Evolutionary conservation across 176 grass and related monocot species (phyloP), one percentile per base, ranked within the genome.

Genomic region (Oryza longistaminata): DNA sequence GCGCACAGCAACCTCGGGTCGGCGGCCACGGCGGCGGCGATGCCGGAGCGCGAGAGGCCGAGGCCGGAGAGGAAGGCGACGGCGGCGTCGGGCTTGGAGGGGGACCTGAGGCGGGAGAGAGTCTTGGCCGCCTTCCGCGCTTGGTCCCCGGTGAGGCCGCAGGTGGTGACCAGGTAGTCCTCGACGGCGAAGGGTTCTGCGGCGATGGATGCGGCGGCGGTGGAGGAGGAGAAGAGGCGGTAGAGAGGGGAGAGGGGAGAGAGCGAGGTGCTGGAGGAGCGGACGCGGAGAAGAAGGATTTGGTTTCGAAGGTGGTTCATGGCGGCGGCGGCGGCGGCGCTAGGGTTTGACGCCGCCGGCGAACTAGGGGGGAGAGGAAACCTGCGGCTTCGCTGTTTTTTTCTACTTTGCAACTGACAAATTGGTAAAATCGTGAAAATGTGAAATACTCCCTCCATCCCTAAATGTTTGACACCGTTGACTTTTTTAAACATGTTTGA

Each of bases 151-250:
- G 83, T 77, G 66, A 87, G 70, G 52, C 58, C 52, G 26, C 84
- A 87, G 49, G 78, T 66, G 65, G 72, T 49, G 42, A 90, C 66
- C n/a, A 83, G 88, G 71, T 87, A 90, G 3, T 87, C 78, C 25
- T 80, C 31, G 46, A 77, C 76, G 72, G 81, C 58, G 82, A 85
- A 85, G 17, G 43, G 73, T 11, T 15, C 9, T 3, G 64, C n/a
- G 35, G 62, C 34, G 5, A 35, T 35, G 34, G 34, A 35, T 35
- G 34, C 34, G 34, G 34, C 34, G 34, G 82, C n/a, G 44, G 73
- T 40, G 44, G 73, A 4, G 64, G 82, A 55, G 64, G 58, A 9
- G 29, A 31, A 31, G 64, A 15, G 43, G 70, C 24, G 70, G 70
- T 1, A 40, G 7, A 37, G 6, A 1, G 70, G 19, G 9, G 2